Percentiles rank a stretch among this genome's conserved stretches.
phyloP scores from a whole-genome alignment of 2,329 filamentous ascomycete genomes.

The Talaromyces atroroseus region DNA sequence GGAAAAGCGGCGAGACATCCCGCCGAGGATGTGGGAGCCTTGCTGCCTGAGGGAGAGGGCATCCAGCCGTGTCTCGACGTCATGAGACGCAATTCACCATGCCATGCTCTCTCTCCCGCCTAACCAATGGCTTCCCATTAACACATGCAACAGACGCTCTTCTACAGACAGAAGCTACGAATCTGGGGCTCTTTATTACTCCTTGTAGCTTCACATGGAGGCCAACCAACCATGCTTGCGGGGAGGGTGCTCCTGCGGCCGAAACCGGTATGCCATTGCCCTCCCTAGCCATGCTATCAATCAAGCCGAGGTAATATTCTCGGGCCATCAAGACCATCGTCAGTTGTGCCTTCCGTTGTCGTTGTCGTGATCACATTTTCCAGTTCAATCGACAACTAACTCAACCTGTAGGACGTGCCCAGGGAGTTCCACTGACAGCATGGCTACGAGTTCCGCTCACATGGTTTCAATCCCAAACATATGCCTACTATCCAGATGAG shows the following conservation, averaged over 20 bases:
- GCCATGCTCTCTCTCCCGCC: background rate
- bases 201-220: background rate
- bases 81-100: background rate
- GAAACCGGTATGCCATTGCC: slow-evolving; percentile 73
- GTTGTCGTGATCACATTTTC: background rate
- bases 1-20: too few species aligned
- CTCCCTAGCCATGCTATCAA: slow-evolving; percentile 57
- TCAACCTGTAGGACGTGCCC: slow-evolving; percentile 50
- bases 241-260: slow-evolving; percentile 78
- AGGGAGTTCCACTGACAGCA: slow-evolving; percentile 68
- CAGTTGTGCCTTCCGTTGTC: slow-evolving; percentile 37
- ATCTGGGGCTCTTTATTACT: background rate
- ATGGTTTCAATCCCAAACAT: slow-evolving; percentile 73
- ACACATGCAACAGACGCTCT: background rate
- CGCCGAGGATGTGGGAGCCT: background rate
- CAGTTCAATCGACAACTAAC: slow-evolving; percentile 11
- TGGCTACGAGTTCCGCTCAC: slow-evolving; percentile 76
- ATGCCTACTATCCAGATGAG: slow-evolving; percentile 74
- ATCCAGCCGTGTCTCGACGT: background rate
- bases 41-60: slow-evolving; percentile 4
- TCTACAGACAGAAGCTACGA: background rate
- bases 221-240: slow-evolving; percentile 43
- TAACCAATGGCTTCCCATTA: background rate
- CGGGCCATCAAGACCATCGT: slow-evolving; percentile 66
- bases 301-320: slow-evolving; percentile 66